Conservation (phyloP, 164 flowering plant genomes). For the Macadamia integrifolia region DNA sequence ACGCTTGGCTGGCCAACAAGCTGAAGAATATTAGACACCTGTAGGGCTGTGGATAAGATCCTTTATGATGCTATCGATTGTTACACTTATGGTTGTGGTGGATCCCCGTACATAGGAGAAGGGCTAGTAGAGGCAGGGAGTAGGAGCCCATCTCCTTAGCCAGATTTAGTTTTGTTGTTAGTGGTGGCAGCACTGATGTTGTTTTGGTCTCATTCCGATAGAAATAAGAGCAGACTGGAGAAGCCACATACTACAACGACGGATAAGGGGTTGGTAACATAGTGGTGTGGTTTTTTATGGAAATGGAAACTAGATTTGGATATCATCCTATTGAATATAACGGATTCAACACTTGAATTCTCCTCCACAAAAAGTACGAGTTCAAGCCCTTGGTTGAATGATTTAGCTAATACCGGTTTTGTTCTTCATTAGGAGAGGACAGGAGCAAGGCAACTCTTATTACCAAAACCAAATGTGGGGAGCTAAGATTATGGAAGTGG, state of each 20-base stretch:
- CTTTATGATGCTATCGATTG: conserved; percentile 73
- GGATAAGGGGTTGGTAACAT: conserved; percentile 18
- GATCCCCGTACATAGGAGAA: conserved; percentile 22
- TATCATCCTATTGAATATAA: too few relatives aligned
- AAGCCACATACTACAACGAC: conserved; percentile 67
- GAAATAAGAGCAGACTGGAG: conserved; percentile 80
- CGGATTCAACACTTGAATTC: too few relatives aligned
- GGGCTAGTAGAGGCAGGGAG: not conserved
- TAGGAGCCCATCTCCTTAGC: not conserved
- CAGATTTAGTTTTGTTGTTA: too few relatives aligned
- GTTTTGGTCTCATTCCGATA: conserved; percentile 33
- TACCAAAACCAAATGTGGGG: too few relatives aligned
- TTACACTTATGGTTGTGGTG: conserved; percentile 7
- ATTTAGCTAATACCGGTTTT: too few relatives aligned
- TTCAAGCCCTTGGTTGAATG: too few relatives aligned
- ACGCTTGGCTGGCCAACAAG: conserved; percentile 27
- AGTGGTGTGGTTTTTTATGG: conserved; percentile 36
- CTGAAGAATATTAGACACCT: conserved; percentile 62
- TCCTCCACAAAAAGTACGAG: too few relatives aligned
- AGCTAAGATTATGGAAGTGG: too few relatives aligned
- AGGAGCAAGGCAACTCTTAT: too few relatives aligned
- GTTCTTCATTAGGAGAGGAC: too few relatives aligned
- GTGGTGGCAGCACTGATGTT: too few relatives aligned
- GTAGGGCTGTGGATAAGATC: conserved; percentile 66
- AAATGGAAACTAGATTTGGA: conserved; percentile 7